Evolutionary conservation across 768 basidiomycete genomes (phyloP), one percentile per base, ranked within the genome.

Genomic region (Mycena venus): DNA sequence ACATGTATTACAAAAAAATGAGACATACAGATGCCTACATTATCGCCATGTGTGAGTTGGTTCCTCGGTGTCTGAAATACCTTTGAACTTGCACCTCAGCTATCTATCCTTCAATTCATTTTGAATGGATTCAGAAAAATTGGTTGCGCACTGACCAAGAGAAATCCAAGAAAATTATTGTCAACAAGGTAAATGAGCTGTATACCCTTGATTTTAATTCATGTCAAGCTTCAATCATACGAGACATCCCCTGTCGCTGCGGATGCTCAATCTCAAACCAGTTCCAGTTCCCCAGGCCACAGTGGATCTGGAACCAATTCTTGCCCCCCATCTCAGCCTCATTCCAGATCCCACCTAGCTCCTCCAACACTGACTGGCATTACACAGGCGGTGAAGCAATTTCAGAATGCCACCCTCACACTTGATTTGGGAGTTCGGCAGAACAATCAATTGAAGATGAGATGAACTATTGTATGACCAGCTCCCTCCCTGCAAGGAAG

Each of bases 311-410:
- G 56, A 58, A n/a, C 56, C 56, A 32, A 58, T 58, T 61, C 60
- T 42, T 17, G 60, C 8, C 60, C 60, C 38, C 60, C 60, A 31
- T 61, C 60, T 61, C 60, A 23, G 60, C 36, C 60, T 40, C 60
- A 61, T 61, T 61, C 60, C 60, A 61, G 60, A 61, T 61, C 60
- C 11, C 60, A 23, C 60, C n/a, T n/a, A 42, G 36, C 60, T 61
- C 60, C 60, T 61, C 60, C 60, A 42, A 27, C 60, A 42, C 36
- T 61, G 60, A 61, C 38, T 23, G 40, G 60, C 38, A 42, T 42
- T 42, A 61, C 60, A 8, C 60, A 61, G 36, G 38, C 60, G 27
- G 38, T 38, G n/a, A 61, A 61, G 32, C 56, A 32, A 34, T 34
- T 34, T 58, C 31, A 32, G 56, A 58, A 58, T 58, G 31, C 56